Base-by-base conservation (phyloP, 2,329 filamentous ascomycete genomes). In the Botrytis hyacinthi region DNA sequence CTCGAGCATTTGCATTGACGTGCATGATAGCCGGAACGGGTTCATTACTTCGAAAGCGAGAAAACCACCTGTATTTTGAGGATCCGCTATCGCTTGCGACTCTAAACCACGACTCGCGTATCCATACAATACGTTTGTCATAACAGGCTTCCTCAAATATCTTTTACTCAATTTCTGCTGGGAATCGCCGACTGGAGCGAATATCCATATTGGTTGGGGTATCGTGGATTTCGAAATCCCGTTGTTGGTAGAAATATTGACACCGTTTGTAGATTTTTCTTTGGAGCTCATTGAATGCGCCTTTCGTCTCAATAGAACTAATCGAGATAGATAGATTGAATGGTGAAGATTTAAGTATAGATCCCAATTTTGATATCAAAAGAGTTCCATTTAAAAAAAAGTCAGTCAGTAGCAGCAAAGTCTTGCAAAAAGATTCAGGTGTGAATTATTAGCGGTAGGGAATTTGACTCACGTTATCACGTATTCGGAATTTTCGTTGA, bases 51-150 rank as follows among this genome's bases (percentile, higher is more conserved):
- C 29, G 10, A 29, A 66, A 66, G 20, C 62, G 32, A 12, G 26
- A 8, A 12, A 35, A 8, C 8, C 1, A 1, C n/a, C 9, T 14
- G 9, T 7, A 3, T 1, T 32, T 1, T 3, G 20, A n/a, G 18
- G 4, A n/a, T 65, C 29, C 20, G 20, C 10, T 4, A 46, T 35
- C 42, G 22, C 4, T 37, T 22, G n/a, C 4, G 32, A 65, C 42
- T 1, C 1, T 26, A 14, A 20, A 26, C 16, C 22, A 5, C 12
- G 29, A 32, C 18, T 46, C 44, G 18, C n/a, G 29, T 20, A 65
- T 44, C 9, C 18, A 42, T 12, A 65, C 18, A 4, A 65, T 8
- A 16, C 62, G 29, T 46, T 65, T 29, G 32, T 65, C 29, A 26
- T 46, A 46, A 35, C 42, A 46, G n/a, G 6, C 18, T 46, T 35